These are phyloP conservation scores for Penicillium malachiteum DNA, from an alignment of 495 filamentous ascomycete genomes.

Conservation along the genomic window DNA sequence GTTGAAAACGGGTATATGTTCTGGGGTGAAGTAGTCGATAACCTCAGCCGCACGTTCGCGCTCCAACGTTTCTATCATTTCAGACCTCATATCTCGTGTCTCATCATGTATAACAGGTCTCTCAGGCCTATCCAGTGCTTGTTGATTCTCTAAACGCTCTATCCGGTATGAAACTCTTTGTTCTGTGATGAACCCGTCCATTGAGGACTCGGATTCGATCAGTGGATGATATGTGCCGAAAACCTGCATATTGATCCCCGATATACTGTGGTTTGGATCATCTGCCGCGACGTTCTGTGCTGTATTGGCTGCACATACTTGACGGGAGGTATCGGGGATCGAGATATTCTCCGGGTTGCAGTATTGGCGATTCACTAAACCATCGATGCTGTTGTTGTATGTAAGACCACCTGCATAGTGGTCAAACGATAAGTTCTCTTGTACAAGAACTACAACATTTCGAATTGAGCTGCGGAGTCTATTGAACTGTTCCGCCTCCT, in stretches of 20 bases:
- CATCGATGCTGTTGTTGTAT: slow-evolving; percentile 36
- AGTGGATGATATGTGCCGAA: slow-evolving; percentile 45
- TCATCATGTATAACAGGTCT: not conserved
- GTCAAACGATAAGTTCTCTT: slow-evolving; percentile 49
- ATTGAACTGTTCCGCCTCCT: not conserved
- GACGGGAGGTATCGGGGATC: slow-evolving; percentile 22
- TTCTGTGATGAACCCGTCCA: slow-evolving; percentile 49
- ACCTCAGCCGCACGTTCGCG: slow-evolving; percentile 41
- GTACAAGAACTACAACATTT: slow-evolving; percentile 45
- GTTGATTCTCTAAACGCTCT: not conserved
- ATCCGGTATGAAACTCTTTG: slow-evolving; percentile 34
- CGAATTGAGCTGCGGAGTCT: slow-evolving; percentile 26
- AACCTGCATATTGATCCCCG: slow-evolving; percentile 49
- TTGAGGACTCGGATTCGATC: slow-evolving; percentile 19
- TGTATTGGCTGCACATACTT: slow-evolving; percentile 37
- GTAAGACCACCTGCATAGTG: slow-evolving; percentile 40
- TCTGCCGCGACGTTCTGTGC: slow-evolving; percentile 38
- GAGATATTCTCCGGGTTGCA: slow-evolving; percentile 44
- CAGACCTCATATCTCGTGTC: not conserved
- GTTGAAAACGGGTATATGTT: slow-evolving; percentile 45
- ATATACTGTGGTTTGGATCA: slow-evolving; percentile 51
- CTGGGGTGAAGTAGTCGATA: slow-evolving; percentile 50
- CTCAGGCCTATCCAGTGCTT: not conserved
- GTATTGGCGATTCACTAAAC: slow-evolving; percentile 32
- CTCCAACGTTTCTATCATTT: slow-evolving; percentile 20